Percentiles rank a stretch among this genome's conserved stretches.
Conservation (phyloP, 2,329 filamentous ascomycete species). For the Sclerotinia subarctica region DNA sequence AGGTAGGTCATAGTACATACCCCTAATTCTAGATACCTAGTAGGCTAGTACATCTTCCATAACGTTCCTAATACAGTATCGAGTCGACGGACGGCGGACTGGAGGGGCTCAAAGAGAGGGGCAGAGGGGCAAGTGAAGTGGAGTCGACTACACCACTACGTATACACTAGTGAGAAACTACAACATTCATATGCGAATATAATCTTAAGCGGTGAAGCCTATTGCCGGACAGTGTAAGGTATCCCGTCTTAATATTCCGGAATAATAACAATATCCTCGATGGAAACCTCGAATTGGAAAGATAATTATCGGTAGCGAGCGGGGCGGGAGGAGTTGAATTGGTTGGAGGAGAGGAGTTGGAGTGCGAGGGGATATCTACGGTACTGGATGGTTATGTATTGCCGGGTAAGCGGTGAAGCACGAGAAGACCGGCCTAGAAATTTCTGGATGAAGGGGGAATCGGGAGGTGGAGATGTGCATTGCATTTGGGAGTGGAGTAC, state of each 20-base stretch:
- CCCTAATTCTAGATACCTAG: background rate
- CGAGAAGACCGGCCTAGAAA: too few species aligned
- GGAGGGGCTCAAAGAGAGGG: conserved; percentile 1
- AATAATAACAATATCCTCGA: too few species aligned
- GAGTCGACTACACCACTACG: background rate
- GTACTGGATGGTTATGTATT: background rate
- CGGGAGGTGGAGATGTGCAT: background rate
- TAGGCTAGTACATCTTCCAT: too few species aligned
- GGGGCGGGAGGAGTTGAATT: background rate
- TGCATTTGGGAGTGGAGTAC: background rate
- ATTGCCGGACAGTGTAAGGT: conserved; percentile 7
- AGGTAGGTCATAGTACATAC: background rate
- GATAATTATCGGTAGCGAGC: background rate
- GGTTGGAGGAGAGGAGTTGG: background rate
- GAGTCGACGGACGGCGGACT: background rate
- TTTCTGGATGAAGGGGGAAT: background rate
- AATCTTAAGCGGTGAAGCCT: background rate
- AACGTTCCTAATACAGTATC: too few species aligned
- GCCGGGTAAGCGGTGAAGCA: background rate
- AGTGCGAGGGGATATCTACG: background rate
- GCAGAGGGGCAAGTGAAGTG: background rate
- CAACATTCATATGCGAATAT: background rate
- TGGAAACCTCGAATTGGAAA: background rate
- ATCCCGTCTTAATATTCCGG: background rate
- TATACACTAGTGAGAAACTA: too few species aligned